phyloP scores from a whole-genome alignment of 2,329 filamentous ascomycete species.

The Fusarium sp. region DNA sequence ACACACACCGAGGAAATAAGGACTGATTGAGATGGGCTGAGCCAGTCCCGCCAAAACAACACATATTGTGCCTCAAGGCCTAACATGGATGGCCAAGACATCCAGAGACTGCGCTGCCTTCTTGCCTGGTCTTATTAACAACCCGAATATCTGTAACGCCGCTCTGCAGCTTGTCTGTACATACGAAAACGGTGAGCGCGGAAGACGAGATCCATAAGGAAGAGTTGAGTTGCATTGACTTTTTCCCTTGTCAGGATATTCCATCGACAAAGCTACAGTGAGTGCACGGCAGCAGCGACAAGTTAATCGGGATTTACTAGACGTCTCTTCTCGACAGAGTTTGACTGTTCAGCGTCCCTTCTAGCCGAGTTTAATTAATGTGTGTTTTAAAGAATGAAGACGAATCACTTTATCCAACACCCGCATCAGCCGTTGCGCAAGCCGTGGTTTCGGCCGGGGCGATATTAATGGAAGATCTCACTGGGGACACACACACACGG shows the following conservation, averaged over 20 bases:
- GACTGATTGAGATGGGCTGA: background rate
- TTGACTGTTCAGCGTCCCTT: background rate
- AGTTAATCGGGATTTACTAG: slow-evolving; percentile 39
- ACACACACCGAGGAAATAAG: background rate
- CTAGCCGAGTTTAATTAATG: background rate
- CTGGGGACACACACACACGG: slow-evolving; percentile 11
- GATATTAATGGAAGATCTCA: slow-evolving; percentile 30
- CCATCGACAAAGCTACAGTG: background rate
- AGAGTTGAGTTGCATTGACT: slow-evolving; percentile 4
- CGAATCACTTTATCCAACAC: slow-evolving; percentile 32
- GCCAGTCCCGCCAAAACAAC: slow-evolving; percentile 8
- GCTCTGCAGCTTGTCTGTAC: slow-evolving; percentile 38
- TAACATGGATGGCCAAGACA: background rate
- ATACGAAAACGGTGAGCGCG: slow-evolving; percentile 43
- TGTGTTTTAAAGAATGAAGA: slow-evolving; percentile 22
- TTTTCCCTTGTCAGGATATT: background rate
- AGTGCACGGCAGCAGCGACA: background rate
- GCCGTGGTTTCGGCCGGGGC: slow-evolving; percentile 20
- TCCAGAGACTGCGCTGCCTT: background rate
- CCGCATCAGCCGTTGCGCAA: slow-evolving; percentile 24
- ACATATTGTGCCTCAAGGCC: background rate
- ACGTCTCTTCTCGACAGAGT: background rate
- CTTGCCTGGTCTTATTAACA: slow-evolving; percentile 1
- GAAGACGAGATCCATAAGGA: slow-evolving; percentile 16
- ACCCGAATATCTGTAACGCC: slow-evolving; percentile 25